Evolutionary conservation across 176 grass and related monocot species (phyloP), one percentile per base, ranked within the genome.

Genomic region (Zea mays): DNA sequence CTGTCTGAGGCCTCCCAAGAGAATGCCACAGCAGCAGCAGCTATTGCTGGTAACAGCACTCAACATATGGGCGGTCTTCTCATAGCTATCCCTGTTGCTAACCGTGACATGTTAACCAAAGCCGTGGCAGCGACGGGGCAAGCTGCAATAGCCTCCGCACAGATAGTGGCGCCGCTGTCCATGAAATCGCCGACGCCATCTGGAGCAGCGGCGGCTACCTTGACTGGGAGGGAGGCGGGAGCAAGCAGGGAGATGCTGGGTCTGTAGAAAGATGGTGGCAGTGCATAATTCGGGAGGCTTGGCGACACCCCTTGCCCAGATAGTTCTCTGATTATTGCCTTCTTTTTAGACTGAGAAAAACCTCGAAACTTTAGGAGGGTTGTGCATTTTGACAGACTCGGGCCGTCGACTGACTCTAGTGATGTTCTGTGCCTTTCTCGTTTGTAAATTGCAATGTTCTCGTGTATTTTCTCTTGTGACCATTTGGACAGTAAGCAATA

Each of bases 21-120:
- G 58, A 43, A 16, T 34, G 73, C 66, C 73, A 78, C 58, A 60
- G 59, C 40, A 14, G 59, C 40, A 14, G 77, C 55, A 43, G 55
- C 77, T 69, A 59, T 16, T 33, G 79, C 73, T 82, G 85, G 79
- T 21, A 87, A 42, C 49, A 87, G 40, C 66, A 59, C 73, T 0
- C 72, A 77, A 63, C 72, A 81, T 12, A 77, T 72, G 79, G 73
- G 79, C 38, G 36, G 81, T 68, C 43, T 69, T 38, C 65, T 35
- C 7, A 62, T 62, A 19, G 71, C 71, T 62, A 54, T 63, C 6
- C 56, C 35, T 4, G 58, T 51, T 82, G 45, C 79, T 48, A 64
- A 71, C 58, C 73, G 16, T 71, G 73, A 65, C 10, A 48, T 65
- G 5, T 8, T 81, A 72, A 42, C 41, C 13, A 81, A 77, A 13